Evolutionary conservation across 177 flowering plant genomes (phyloP), one percentile per base, ranked within the genome.

Genomic region (Vitis hybrid): DNA sequence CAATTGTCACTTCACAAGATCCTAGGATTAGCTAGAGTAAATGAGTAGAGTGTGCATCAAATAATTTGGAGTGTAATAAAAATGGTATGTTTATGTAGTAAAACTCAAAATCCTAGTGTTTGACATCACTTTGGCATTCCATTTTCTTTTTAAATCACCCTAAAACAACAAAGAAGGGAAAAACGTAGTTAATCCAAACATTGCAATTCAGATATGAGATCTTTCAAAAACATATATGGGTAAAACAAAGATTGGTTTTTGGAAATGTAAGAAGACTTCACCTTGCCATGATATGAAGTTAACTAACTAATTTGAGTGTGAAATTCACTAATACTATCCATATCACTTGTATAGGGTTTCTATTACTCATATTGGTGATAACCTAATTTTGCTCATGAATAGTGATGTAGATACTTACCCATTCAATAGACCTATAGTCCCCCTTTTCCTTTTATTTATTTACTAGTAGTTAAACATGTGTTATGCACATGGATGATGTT

Each of bases 261-360:
- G 86, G 75, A 93, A 75, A 19, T 19, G 21, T 19, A 19, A 78
- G 74, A 89, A 72, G 71, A 84, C 85, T 35, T 64, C 93, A 48
- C 85, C 97, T 59, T 93, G 84, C 79, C 98, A 94, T 86, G 98
- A 98, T 60, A 69, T 94, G 24, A 87, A 83, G 92, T 98, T 93
- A 85, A 70, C 14, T 32, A 69, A 65, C 3, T 66, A 32, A 11
- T 64, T 68, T 63, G 2, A 5, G 40, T 32, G 6, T 1, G 24
- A 21, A 21, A 21, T 21, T 32, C 6, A 32, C 5, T 32, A 32
- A 5, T 32, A 32, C 40, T 32, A 32, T 32, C 40, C 6, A 3
- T 19, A 19, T 19, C 21, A 19, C 21, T 19, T 19, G 21, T 19
- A 32, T 32, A 5, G 40, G 6, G 40, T 2, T 1, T 32, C 6